These are phyloP conservation scores for Eucalyptus curtisii DNA, from an alignment of 345 rosid species.

Conservation along the genomic window DNA sequence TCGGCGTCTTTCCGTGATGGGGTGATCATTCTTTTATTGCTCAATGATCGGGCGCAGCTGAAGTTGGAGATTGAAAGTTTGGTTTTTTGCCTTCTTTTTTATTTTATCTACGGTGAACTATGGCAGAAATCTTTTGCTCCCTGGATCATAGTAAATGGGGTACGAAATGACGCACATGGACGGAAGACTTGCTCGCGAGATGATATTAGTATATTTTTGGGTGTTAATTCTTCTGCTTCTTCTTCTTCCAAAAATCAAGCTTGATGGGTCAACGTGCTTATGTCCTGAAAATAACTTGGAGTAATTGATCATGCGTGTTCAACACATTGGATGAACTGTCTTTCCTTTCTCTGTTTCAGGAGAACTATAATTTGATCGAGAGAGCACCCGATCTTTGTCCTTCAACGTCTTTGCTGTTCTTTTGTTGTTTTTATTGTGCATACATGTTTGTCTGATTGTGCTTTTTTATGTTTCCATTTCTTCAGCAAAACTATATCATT, in stretches of 20 bases:
- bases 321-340: not conserved
- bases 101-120: not conserved
- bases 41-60: not conserved
- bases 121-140: not conserved
- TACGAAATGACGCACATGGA: not conserved
- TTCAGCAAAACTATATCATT: slow-evolving; percentile 57
- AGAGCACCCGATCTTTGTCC: not conserved
- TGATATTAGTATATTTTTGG: not conserved
- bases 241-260: not conserved
- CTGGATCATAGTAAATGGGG: not conserved
- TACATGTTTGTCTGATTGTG: not conserved
- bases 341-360: not conserved
- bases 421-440: not conserved
- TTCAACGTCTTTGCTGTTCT: not conserved
- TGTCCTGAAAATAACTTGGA: not conserved
- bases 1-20: not conserved
- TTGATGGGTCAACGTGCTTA: not conserved
- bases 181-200: not conserved
- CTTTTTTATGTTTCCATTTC: not conserved
- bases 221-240: not conserved
- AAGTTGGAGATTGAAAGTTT: not conserved
- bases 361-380: not conserved
- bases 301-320: not conserved
- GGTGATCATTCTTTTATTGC: not conserved
- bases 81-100: not conserved